phyloP scores from a whole-genome alignment of 108 stramenopile genomes.

The Schizochytrium sp. region DNA sequence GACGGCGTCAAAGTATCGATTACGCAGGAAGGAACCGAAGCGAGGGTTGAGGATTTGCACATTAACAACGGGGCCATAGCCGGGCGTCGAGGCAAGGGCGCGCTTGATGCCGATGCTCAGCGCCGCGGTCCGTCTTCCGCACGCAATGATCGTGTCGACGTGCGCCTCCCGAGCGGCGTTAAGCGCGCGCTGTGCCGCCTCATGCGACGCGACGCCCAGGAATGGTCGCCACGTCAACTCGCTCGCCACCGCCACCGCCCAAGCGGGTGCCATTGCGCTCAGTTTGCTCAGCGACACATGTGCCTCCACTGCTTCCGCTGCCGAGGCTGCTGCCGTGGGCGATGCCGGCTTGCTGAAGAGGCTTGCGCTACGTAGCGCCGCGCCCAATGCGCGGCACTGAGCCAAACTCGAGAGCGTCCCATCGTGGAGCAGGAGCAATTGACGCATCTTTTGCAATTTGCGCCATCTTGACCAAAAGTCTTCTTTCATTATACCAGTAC shows the following conservation, averaged over 20 bases:
- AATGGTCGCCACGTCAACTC: neutral
- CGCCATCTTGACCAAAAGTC: too few relatives aligned
- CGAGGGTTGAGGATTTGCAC: neutral
- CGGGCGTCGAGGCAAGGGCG: neutral
- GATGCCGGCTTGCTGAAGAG: neutral
- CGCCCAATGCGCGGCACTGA: neutral
- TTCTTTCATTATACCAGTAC: too few relatives aligned
- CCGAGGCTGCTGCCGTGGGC: neutral
- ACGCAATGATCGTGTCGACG: neutral
- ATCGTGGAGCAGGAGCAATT: neutral
- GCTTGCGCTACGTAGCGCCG: neutral
- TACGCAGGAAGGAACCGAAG: neutral
- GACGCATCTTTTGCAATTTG: too few relatives aligned
- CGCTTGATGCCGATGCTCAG: neutral
- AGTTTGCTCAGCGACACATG: neutral
- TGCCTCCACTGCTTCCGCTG: neutral
- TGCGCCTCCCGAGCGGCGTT: neutral
- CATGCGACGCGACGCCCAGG: neutral
- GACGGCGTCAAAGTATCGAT: neutral
- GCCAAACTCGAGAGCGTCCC: neutral
- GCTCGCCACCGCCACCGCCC: neutral
- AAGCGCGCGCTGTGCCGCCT: neutral
- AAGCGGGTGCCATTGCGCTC: neutral
- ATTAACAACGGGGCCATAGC: neutral
- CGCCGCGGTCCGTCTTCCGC: neutral